phyloP scores from a whole-genome alignment of 345 rosid species.

The Erucastrum elatum region DNA sequence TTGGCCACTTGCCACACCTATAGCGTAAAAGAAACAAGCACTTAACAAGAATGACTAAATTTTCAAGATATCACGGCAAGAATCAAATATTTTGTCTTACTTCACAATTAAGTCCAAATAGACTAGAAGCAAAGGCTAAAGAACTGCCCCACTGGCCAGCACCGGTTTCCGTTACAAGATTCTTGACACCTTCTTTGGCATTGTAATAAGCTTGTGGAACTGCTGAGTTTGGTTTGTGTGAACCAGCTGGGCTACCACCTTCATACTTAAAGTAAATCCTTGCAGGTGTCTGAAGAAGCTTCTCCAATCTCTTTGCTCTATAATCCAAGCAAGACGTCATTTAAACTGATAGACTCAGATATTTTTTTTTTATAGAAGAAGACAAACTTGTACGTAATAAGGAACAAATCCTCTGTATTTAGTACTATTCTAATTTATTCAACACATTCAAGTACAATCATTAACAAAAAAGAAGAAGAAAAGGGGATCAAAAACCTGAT shows the following conservation, averaged over 20 bases:
- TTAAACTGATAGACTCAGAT: not conserved
- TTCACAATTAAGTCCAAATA: conserved; percentile 74
- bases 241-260: conserved; percentile 96
- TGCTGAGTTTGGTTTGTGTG: conserved; percentile 89
- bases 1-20: conserved; percentile 99
- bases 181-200: conserved; percentile 73
- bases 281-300: conserved; percentile 84
- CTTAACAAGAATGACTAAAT: conserved; percentile 41
- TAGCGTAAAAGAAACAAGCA: not conserved
- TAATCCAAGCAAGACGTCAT: conserved; percentile 22
- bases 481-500: conserved; percentile 55
- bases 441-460: not conserved
- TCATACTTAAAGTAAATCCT: conserved; percentile 92
- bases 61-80: not conserved
- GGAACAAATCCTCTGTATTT: not conserved
- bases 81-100: conserved; percentile 38
- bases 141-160: conserved; percentile 99
- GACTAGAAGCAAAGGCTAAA: conserved; percentile 86
- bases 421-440: not conserved
- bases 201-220: conserved; percentile 89
- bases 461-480: not conserved
- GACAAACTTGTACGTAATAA: too few relatives aligned
- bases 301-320: conserved; percentile 96
- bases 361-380: not conserved
- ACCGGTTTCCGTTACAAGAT: conserved; percentile 87